These are phyloP conservation scores for Betula pendula DNA, from an alignment of 306 rosid species.

Conservation along the genomic window DNA sequence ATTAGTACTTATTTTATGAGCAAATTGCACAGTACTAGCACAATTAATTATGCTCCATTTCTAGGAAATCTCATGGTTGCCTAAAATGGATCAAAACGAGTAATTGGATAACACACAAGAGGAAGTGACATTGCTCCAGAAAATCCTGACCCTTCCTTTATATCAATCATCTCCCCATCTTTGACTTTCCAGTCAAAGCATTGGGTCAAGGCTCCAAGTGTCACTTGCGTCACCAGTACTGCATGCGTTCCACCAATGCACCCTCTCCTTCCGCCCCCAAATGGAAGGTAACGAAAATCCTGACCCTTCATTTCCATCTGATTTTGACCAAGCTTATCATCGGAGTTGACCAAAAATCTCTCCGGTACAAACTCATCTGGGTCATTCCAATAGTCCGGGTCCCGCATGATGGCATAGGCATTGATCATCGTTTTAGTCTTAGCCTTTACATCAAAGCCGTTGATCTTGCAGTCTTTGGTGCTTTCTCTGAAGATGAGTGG, in stretches of 20 bases:
- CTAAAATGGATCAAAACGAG: constrained; percentile 30
- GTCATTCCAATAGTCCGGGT: constrained; percentile 42
- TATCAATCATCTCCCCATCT: constrained; percentile 30
- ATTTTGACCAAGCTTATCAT: neutral
- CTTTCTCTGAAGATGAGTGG: constrained; percentile 41
- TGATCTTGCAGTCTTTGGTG: constrained; percentile 31
- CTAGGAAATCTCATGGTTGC: neutral
- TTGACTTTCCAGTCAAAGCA: constrained; percentile 47
- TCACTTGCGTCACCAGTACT: constrained; percentile 26
- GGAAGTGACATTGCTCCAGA: constrained; percentile 42
- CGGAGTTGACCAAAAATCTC: constrained; percentile 24
- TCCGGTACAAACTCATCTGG: constrained; percentile 52
- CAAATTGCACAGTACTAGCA: neutral
- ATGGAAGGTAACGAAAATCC: constrained; percentile 49
- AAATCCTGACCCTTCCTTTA: constrained; percentile 45
- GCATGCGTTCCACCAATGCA: constrained; percentile 49
- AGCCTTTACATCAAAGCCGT: constrained; percentile 38
- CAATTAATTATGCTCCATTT: neutral
- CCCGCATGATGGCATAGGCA: constrained; percentile 55
- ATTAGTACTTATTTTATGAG: no score
- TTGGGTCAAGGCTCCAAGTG: constrained; percentile 39
- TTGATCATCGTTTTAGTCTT: constrained; percentile 38
- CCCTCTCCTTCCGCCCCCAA: constrained; percentile 52
- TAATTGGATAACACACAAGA: constrained; percentile 36
- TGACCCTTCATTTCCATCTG: constrained; percentile 12